phyloP scores from a whole-genome alignment of 345 rosid species.

The Rhodamnia rubescens region DNA sequence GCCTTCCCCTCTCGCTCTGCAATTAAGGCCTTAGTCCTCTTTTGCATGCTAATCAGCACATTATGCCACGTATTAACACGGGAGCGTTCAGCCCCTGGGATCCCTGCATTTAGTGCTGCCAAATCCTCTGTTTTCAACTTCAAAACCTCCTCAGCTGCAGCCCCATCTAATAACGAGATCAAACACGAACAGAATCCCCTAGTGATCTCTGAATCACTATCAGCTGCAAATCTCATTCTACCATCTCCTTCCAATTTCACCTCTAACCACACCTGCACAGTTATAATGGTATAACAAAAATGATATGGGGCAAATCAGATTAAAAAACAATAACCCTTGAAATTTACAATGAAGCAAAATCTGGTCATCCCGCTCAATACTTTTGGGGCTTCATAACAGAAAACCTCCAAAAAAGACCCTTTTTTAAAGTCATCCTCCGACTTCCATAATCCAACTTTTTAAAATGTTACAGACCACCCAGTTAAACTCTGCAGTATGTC shows the following conservation, averaged over 20 bases:
- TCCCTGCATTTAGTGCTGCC: constrained; percentile 54
- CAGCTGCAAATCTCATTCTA: constrained; percentile 68
- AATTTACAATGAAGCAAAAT: neutral
- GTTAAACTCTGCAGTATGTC: neutral
- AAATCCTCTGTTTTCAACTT: constrained; percentile 60
- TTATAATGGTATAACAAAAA: neutral
- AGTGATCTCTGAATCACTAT: constrained; percentile 79
- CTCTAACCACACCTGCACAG: constrained; percentile 74
- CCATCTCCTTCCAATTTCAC: constrained; percentile 45
- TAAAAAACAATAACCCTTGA: neutral
- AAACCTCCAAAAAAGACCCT: neutral
- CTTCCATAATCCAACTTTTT: neutral
- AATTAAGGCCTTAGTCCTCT: constrained; percentile 58
- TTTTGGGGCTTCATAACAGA: neutral
- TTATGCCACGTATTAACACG: constrained; percentile 94
- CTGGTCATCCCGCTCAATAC: neutral
- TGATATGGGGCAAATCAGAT: neutral
- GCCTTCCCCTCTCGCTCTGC: constrained; percentile 51
- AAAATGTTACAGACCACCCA: neutral
- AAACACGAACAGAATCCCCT: constrained; percentile 79
- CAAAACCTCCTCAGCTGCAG: constrained; percentile 69
- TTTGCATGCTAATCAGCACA: constrained; percentile 82
- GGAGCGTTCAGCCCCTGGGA: constrained; percentile 50
- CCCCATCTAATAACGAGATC: constrained; percentile 52
- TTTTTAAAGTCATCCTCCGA: neutral